Evolutionary conservation across 371 early-diverging fungal species (phyloP).

Genomic region (Nematocida parisii): DNA sequence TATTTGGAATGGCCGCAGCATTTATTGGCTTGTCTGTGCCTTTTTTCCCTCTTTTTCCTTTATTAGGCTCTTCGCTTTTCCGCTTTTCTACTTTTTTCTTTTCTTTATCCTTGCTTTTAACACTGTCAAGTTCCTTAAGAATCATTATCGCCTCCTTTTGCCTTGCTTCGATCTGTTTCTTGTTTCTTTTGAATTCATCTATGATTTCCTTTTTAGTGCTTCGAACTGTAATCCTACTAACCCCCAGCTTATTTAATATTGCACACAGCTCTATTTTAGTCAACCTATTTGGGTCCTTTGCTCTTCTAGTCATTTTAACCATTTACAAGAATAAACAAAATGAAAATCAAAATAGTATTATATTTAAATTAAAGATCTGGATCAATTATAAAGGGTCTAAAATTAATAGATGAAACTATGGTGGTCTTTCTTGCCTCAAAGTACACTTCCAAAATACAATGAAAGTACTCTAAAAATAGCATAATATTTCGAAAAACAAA

Average conservation of each 20-base stretch:
- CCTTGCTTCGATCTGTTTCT: conserved; percentile 22
- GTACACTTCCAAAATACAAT: too few species aligned
- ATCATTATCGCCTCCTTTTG: conserved; percentile 24
- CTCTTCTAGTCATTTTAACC: conserved; percentile 10
- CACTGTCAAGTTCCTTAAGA: conserved; percentile 38
- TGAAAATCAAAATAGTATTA: conserved; percentile 28
- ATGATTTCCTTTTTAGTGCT: conserved; percentile 23
- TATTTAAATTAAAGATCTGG: conserved; percentile 1
- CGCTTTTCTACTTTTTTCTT: conserved; percentile 18
- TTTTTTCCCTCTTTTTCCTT: not conserved
- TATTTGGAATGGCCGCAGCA: too few species aligned
- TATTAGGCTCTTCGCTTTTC: conserved; percentile 10
- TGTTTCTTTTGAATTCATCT: conserved; percentile 18
- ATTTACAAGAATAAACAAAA: conserved; percentile 22
- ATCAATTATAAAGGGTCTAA: not conserved
- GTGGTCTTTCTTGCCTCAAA: too few species aligned
- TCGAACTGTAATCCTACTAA: not conserved
- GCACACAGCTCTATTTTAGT: conserved; percentile 30
- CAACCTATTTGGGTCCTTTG: conserved; percentile 23
- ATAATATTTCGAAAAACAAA: too few species aligned
- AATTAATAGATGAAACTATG: not conserved
- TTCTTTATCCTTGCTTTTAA: conserved; percentile 29
- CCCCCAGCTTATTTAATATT: not conserved
- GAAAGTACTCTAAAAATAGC: too few species aligned
- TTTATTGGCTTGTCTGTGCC: not conserved